phyloP scores from a whole-genome alignment of 2,329 filamentous ascomycete species.

The Fusarium longipes region DNA sequence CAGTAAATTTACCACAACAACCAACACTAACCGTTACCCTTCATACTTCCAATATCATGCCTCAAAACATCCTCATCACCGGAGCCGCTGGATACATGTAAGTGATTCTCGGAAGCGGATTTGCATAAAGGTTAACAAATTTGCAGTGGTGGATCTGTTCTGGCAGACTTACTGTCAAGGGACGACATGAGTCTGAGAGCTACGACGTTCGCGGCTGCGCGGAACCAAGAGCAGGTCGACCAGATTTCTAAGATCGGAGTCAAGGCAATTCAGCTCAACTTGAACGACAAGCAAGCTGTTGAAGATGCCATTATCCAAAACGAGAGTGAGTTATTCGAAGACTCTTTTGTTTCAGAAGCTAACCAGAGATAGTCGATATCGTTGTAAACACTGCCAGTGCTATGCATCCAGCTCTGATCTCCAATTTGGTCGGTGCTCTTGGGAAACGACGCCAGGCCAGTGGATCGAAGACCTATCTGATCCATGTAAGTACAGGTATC shows the following conservation, averaged over 20 bases:
- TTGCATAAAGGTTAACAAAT: neutral
- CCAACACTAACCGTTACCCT: neutral
- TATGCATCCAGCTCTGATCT: constrained; percentile 40
- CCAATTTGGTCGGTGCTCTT: constrained; percentile 50
- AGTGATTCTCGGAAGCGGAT: neutral
- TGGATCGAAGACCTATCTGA: constrained; percentile 46
- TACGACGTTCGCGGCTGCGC: constrained; percentile 47
- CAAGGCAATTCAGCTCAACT: constrained; percentile 48
- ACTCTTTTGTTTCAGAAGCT: neutral
- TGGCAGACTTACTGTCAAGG: constrained; percentile 48
- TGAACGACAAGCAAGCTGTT: constrained; percentile 46
- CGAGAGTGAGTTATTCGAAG: constrained; percentile 42
- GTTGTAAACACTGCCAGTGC: constrained; percentile 52
- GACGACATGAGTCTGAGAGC: constrained; percentile 37
- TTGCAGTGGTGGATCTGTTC: constrained; percentile 51
- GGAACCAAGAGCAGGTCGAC: constrained; percentile 50
- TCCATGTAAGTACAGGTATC: constrained; percentile 47
- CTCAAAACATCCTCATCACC: constrained; percentile 50
- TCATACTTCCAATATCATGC: constrained; percentile 14
- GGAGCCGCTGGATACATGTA: constrained; percentile 53
- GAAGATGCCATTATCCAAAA: constrained; percentile 38
- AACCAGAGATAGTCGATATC: constrained; percentile 48
- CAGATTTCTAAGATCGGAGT: constrained; percentile 47
- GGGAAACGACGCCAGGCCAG: constrained; percentile 45
- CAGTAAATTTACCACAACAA: neutral